Base-by-base conservation (phyloP, 2,329 filamentous ascomycete genomes). In the Orbilia brochopaga region DNA sequence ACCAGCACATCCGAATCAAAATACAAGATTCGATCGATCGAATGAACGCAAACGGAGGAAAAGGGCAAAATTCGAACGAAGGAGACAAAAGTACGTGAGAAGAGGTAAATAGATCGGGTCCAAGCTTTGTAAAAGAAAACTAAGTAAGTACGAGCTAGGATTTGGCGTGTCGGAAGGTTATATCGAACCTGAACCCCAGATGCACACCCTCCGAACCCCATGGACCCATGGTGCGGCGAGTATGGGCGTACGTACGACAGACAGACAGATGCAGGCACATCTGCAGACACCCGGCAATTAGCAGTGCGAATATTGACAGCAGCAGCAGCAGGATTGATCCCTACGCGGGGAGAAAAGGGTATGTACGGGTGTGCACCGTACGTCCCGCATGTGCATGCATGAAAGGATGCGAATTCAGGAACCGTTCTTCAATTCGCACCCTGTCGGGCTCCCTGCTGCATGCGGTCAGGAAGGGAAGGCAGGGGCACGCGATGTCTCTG, bases 1-100 rank as follows among this genome's bases (percentile, higher is more conserved):
- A 19, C 32, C 53, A 57, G 53, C 53, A 57, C 37, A 42, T 57
- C 37, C 21, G 37, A 42, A 24, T 15, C 21, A 24, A 44, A 44
- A 17, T 15, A 19, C 53, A 21, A 57, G n/a, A 13, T 35, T 32
- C 21, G 17, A 55, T 32, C 21, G 17, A 55, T n/a, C 21, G 19
- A 21, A 35, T 7, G 37, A 42, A 42, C 6, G 44, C n/a, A 48
- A 23, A 23, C n/a, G n/a, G 8, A 19, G 21, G 37, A 57, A 57
- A 57, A 42, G 21, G 21, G 53, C 11, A 21, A 23, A 19, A 40
- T 8, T n/a, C 8, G 53, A 57, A 57, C 10, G 53, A 57, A 19
- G 53, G 19, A 57, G 37, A 7, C 6, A 15, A 57, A 37, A 10
- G 17, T 19, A 19, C n/a, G 3, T 21, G n/a, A 10, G 44, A 48